Evolutionary conservation across 2,329 filamentous ascomycete genomes (phyloP).

Genomic region (Clonostachys sp.): DNA sequence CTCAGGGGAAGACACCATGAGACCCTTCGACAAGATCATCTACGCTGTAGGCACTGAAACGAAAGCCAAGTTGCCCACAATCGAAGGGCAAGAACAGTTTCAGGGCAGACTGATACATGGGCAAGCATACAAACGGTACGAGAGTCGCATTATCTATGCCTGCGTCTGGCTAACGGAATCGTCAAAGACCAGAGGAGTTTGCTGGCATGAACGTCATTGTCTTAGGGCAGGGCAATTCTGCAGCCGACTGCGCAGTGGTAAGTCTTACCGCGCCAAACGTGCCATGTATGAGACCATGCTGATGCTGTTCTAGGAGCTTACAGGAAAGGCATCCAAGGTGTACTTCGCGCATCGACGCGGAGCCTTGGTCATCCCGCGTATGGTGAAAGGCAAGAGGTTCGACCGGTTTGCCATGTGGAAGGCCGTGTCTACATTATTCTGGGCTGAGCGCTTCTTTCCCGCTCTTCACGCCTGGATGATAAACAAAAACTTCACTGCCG

Average conservation of each 20-base stretch:
- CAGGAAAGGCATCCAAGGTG: conserved; percentile 8
- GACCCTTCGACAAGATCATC: conserved; percentile 15
- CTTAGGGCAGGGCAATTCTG: conserved; percentile 17
- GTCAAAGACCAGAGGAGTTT: conserved; percentile 8
- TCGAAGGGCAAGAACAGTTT: conserved; percentile 10
- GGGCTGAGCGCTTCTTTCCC: conserved; percentile 8
- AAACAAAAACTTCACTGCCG: conserved; percentile 7
- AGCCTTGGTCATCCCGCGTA: conserved; percentile 10
- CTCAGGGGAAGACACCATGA: conserved; percentile 3
- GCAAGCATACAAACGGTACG: conserved; percentile 13
- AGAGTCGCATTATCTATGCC: background rate
- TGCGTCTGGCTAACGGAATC: background rate
- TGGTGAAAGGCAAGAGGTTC: conserved; percentile 9
- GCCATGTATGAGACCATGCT: background rate
- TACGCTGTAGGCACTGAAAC: conserved; percentile 12
- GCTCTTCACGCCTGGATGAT: conserved; percentile 6
- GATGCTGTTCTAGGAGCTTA: conserved; percentile 8
- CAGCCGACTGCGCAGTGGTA: conserved; percentile 13
- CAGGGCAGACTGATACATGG: conserved; percentile 11
- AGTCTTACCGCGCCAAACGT: background rate
- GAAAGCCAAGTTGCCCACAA: conserved; percentile 6
- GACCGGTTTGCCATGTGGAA: conserved; percentile 11
- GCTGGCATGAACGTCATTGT: conserved; percentile 13
- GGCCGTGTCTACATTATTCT: conserved; percentile 7
- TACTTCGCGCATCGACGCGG: conserved; percentile 14